Conservation (phyloP, 2,329 filamentous ascomycete species). For the Blumeriella jaapii region DNA sequence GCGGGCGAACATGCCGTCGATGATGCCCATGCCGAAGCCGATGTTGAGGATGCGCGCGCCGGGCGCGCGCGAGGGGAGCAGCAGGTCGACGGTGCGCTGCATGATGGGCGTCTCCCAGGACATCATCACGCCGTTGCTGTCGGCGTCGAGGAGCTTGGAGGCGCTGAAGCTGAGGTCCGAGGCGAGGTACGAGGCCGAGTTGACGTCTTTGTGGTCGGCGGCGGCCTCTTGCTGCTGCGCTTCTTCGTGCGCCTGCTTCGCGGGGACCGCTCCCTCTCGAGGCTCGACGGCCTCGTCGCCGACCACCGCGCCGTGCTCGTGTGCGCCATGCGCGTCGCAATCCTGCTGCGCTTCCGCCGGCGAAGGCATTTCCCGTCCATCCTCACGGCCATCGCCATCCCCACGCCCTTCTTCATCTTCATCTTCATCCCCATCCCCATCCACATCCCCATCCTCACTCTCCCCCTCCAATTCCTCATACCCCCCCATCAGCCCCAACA, state of each 20-base stretch:
- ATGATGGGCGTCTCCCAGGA: slow-evolving; percentile 83
- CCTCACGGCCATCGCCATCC: background rate
- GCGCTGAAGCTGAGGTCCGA: slow-evolving; percentile 53
- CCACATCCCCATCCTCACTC: slow-evolving; percentile 33
- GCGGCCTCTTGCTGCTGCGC: slow-evolving; percentile 5
- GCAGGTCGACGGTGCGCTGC: slow-evolving; percentile 60
- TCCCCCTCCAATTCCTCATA: slow-evolving; percentile 58
- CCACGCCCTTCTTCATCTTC: background rate
- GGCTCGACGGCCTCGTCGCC: slow-evolving; percentile 22
- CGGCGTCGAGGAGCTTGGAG: slow-evolving; percentile 59
- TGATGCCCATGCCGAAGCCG: slow-evolving; percentile 84
- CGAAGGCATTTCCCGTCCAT: background rate
- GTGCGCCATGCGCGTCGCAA: no score
- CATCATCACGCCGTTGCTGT: slow-evolving; percentile 87
- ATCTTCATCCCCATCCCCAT: slow-evolving; percentile 13
- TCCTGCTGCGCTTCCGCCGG: no score
- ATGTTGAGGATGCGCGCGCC: slow-evolving; percentile 71
- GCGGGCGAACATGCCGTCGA: slow-evolving; percentile 64
- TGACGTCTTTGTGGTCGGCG: slow-evolving; percentile 33
- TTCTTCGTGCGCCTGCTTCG: slow-evolving; percentile 6
- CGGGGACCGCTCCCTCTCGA: slow-evolving; percentile 24
- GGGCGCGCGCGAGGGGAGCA: slow-evolving; percentile 35
- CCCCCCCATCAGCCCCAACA: slow-evolving; percentile 70
- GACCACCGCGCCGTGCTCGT: no score
- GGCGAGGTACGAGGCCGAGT: slow-evolving; percentile 56